phyloP scores from a whole-genome alignment of 1,284 basidiomycete species.

The Pseudomicrostroma phylloplanum region DNA sequence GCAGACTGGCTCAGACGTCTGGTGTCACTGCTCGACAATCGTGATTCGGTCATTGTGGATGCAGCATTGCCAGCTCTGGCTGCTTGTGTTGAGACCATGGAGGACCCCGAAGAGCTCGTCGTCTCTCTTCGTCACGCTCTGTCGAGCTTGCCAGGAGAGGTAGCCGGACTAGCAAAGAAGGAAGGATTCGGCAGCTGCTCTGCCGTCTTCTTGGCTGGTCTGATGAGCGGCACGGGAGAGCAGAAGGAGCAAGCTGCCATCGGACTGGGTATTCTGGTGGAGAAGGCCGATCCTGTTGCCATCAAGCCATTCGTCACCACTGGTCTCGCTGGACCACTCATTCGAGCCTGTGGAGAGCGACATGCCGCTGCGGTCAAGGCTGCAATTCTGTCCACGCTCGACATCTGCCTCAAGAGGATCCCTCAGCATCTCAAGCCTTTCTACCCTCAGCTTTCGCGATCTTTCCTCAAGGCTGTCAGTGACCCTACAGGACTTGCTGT shows the following conservation, averaged over 20 bases:
- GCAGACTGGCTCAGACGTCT: conserved; percentile 94
- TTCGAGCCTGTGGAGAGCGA: conserved; percentile 54
- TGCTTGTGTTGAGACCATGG: conserved; percentile 85
- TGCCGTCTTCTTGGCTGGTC: conserved; percentile 79
- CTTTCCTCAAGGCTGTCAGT: conserved; percentile 86
- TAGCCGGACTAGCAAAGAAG: conserved; percentile 67
- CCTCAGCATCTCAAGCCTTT: conserved; percentile 90
- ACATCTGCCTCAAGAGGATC: conserved; percentile 55
- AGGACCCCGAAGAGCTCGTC: conserved; percentile 67
- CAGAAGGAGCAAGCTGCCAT: conserved; percentile 81
- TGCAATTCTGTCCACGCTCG: conserved; percentile 42
- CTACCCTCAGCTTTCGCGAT: conserved; percentile 94
- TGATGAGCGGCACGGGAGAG: conserved; percentile 55
- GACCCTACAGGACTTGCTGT: conserved; percentile 75
- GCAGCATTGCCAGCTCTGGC: conserved; percentile 81
- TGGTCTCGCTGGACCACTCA: conserved; percentile 90
- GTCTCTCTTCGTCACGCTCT: conserved; percentile 75
- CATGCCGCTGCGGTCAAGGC: conserved; percentile 47
- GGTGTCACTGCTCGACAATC: conserved; percentile 76
- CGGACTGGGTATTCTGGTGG: conserved; percentile 87
- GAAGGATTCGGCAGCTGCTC: conserved; percentile 85
- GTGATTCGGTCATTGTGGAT: conserved; percentile 66
- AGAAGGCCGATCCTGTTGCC: conserved; percentile 76
- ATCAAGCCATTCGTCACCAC: conserved; percentile 90
- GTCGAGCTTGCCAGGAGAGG: conserved; percentile 55